Conservation (phyloP, 805 yeast species). For the Saccharomyces jurei region DNA sequence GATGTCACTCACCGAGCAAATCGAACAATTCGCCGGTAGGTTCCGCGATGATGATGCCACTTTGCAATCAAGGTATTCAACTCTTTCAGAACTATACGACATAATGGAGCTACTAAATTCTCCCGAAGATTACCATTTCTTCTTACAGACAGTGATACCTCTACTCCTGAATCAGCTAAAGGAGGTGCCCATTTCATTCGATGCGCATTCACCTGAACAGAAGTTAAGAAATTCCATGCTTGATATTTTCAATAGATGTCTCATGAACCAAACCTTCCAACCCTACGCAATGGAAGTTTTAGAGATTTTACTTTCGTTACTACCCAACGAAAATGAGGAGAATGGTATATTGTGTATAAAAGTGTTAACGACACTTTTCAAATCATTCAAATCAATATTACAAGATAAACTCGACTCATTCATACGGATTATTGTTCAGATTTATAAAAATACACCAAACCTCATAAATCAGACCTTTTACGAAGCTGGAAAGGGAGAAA, state of each 20-base stretch:
- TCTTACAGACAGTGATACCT: slow-evolving; percentile 63
- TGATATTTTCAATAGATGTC: slow-evolving; percentile 73
- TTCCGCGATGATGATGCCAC: slow-evolving; percentile 50
- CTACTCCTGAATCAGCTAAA: slow-evolving; percentile 55
- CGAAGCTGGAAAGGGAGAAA: slow-evolving; percentile 8
- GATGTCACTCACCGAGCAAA: slow-evolving; percentile 40
- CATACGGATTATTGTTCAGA: slow-evolving; percentile 61
- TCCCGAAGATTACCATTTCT: slow-evolving; percentile 72
- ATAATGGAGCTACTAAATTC: slow-evolving; percentile 77
- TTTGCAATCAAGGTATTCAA: slow-evolving; percentile 53
- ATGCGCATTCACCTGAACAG: slow-evolving; percentile 58
- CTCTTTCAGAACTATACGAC: slow-evolving; percentile 77
- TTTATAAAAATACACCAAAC: slow-evolving; percentile 72
- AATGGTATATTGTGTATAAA: slow-evolving; percentile 90
- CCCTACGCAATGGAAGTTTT: slow-evolving; percentile 57
- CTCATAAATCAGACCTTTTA: slow-evolving; percentile 67
- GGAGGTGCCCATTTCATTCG: slow-evolving; percentile 65
- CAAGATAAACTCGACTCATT: slow-evolving; percentile 71
- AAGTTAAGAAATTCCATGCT: slow-evolving; percentile 68
- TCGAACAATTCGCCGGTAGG: slow-evolving; percentile 60
- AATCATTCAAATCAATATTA: slow-evolving; percentile 64
- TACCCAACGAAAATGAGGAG: slow-evolving; percentile 83
- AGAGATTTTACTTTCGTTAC: slow-evolving; percentile 46
- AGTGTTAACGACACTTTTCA: slow-evolving; percentile 75
- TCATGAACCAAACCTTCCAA: slow-evolving; percentile 73